Evolutionary conservation across 768 basidiomycete species (phyloP).

Genomic region (Suillus brevipes): DNA sequence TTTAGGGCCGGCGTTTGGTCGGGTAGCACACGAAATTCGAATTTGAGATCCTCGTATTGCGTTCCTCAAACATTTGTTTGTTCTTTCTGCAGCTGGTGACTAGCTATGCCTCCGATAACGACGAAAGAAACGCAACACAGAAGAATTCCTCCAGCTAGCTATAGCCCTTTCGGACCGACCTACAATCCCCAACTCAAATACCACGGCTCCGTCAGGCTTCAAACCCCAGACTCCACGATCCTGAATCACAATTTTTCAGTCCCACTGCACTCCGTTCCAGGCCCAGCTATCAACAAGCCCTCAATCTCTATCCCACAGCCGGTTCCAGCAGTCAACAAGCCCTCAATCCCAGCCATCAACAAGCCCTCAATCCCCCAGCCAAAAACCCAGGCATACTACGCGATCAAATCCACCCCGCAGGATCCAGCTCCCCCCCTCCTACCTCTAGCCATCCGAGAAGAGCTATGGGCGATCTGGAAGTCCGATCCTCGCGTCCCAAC

Average conservation of each 20-base stretch:
- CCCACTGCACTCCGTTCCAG: not conserved
- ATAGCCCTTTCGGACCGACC: too few species aligned
- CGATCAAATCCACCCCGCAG: not conserved
- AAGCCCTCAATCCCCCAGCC: not conserved
- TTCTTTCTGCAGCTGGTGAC: not conserved
- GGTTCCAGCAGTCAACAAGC: not conserved
- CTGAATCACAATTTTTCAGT: not conserved
- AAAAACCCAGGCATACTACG: not conserved
- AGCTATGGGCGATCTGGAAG: slow-evolving; percentile 33
- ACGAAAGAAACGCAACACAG: not conserved
- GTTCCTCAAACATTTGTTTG: not conserved
- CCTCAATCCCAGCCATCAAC: not conserved
- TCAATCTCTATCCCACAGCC: too few species aligned
- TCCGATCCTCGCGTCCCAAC: slow-evolving; percentile 30
- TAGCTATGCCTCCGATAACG: not conserved
- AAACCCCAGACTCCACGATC: not conserved
- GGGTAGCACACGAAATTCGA: not conserved
- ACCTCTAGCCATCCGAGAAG: slow-evolving; percentile 13
- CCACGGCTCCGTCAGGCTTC: too few species aligned
- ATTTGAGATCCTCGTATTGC: not conserved
- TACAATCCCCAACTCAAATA: too few species aligned
- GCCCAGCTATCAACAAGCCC: not conserved
- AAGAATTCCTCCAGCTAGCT: too few species aligned
- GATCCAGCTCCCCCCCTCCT: not conserved
- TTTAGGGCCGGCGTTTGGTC: not conserved